Base-by-base conservation (phyloP, 2,329 filamentous ascomycete species). In the Colletotrichum sp. region DNA sequence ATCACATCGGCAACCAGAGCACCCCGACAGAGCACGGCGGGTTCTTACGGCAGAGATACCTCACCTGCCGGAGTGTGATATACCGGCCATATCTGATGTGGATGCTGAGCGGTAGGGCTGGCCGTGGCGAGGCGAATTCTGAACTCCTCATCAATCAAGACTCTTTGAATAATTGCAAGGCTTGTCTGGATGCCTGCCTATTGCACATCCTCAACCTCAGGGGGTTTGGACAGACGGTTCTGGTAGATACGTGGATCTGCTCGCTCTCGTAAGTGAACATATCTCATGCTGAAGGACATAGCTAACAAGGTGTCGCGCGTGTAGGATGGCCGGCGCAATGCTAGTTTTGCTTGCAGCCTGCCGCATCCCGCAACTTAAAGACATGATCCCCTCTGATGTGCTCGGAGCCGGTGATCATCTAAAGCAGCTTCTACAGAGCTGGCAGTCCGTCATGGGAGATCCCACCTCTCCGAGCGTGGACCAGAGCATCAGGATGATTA, bases 171-270 rank as follows among this genome's bases (percentile, higher is more conserved):
- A 86, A 85, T 34, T 89, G 87, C 75, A 85, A 86, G 55, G 81
- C 85, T 1, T 89, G 88, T 52, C 80, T 90, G 0, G 86, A 89
- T 69, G 87, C 88, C 0, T 89, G 88, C 36, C 78, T 88, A 16
- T 76, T 89, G 52, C 89, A 90, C 68, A 88, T 89, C 0, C 80
- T 88, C 55, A 89, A 90, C 52, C 76, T 90, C 5, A 79, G 86
- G 26, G 86, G 86, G 0, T 89, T 88, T 71, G 82, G 86, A 0
- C 89, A 90, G 64, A 90, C 89, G 0, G 85, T 90, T 0, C 79
- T 90, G 39, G 85, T 90, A 2, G 89, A 90, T 77, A 89, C 88
- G 0, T 90, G 89, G 89, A 90, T 90, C 26, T 90, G 89, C 62
- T 88, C 88, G 0, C 78, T 90, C 0, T 90, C 88, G 88, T 90